Percentiles rank a stretch among this genome's conserved stretches.
Evolutionary conservation across 805 yeast genomes (phyloP).

Genomic region (Ogataea corticis): DNA sequence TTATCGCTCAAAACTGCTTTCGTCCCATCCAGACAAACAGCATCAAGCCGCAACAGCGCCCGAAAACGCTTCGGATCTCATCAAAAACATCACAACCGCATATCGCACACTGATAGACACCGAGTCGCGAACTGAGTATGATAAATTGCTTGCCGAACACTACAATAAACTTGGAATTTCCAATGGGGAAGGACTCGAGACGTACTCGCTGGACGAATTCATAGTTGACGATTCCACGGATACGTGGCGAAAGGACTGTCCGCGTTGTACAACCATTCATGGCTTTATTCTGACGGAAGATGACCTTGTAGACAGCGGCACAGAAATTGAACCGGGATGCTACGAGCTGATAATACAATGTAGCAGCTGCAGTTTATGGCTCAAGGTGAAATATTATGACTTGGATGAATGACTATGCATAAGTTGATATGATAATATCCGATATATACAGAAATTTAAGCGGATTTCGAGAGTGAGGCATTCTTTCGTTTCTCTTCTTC

Average conservation of each 20-base stretch:
- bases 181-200: slow-evolving; percentile 72
- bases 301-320: slow-evolving; percentile 57
- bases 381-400: slow-evolving; percentile 69
- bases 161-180: slow-evolving; percentile 40
- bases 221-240: slow-evolving; percentile 31
- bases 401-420: slow-evolving; percentile 24
- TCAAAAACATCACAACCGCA: slow-evolving; percentile 57
- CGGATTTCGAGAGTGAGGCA: not conserved
- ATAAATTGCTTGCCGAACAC: slow-evolving; percentile 40
- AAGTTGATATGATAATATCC: not conserved
- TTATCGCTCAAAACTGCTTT: slow-evolving; percentile 59
- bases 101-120: slow-evolving; percentile 54
- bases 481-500: slow-evolving; percentile 44
- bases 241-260: slow-evolving; percentile 55
- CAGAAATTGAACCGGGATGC: slow-evolving; percentile 37
- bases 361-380: slow-evolving; percentile 81
- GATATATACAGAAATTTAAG: not conserved
- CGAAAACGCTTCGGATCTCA: slow-evolving; percentile 12
- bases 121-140: slow-evolving; percentile 48
- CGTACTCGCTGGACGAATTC: slow-evolving; percentile 65
- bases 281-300: slow-evolving; percentile 63
- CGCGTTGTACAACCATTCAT: slow-evolving; percentile 54
- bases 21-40: slow-evolving; percentile 78
- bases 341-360: slow-evolving; percentile 79
- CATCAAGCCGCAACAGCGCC: not conserved